A percentile compares a stretch with the other conserved stretches of the same genome.
Evolutionary conservation across 345 rosid genomes (phyloP).

Genomic region (Gossypium mustelinum): DNA sequence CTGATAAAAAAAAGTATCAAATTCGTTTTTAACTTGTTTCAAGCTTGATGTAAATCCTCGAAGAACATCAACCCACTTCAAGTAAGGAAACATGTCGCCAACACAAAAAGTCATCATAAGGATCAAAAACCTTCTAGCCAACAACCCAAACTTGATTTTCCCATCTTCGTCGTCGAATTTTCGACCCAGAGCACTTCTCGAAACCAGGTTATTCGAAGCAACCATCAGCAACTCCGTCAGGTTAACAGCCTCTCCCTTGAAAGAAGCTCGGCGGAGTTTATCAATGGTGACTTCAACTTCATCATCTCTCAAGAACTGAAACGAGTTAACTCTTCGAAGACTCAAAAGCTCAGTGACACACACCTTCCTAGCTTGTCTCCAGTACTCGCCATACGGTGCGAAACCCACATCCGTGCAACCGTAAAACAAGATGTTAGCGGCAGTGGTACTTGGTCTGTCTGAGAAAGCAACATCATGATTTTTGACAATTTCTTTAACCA

Average conservation of each 20-base stretch:
- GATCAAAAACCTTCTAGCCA: neutral
- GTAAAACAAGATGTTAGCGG: neutral
- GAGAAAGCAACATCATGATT: constrained; percentile 6
- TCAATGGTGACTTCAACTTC: neutral
- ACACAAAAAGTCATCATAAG: neutral
- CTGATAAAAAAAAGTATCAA: neutral
- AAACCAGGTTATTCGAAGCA: neutral
- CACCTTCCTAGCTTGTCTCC: constrained; percentile 12
- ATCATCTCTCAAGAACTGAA: neutral
- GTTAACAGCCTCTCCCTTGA: neutral
- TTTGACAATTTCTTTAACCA: neutral
- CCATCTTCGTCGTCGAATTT: neutral
- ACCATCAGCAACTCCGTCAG: neutral
- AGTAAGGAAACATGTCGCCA: constrained; percentile 10
- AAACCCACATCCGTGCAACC: neutral
- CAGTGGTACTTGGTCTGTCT: neutral
- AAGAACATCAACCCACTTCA: constrained; percentile 3
- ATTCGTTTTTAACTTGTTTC: neutral
- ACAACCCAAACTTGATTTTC: neutral
- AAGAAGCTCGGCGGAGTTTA: neutral
- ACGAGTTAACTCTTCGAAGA: neutral
- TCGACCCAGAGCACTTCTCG: neutral
- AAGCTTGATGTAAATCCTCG: neutral
- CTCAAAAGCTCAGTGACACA: constrained; percentile 6
- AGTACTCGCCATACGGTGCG: constrained; percentile 7